Base-by-base conservation (phyloP, 179 eudicot species). In the Sideroxylon spinosum region DNA sequence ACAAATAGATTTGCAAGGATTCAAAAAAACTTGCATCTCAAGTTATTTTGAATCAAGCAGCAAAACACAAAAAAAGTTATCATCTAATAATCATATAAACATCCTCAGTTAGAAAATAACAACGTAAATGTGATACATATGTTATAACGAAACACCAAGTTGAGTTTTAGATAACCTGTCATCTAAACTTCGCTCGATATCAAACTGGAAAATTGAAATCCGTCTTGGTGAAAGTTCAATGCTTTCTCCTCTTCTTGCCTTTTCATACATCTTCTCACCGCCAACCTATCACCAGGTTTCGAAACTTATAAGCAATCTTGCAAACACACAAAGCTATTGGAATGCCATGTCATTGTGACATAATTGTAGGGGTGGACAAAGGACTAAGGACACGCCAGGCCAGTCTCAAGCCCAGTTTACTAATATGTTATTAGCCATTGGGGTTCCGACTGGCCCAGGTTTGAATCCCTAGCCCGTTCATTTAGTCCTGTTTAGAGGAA, bases 221-320 rank as follows among this genome's bases (percentile, higher is more conserved):
- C 94, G 85, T 76, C 99, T 87, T 26, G 99, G 98, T 73, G 99
- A 86, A 78, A 95, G 97, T 84, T 95, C 99, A 76, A 93, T 88
- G 84, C 87, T 90, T 91, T 95, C 99, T 86, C 99, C 99, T 83
- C 90, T 89, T 84, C 99, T 91, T 56, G 99, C 99, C 84, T 93
- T 95, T 48, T 95, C 99, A 87, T 95, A 95, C 97, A 95, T 87
- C 86, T 79, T 93, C 86, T 93, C 98, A 70, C 99, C 99, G 4
- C 97, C 96, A 68, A 95, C 96, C 99, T 95, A 81, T 81, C 68
- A 82, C 59, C 79, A 62, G 64, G 17, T 5, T n/a, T 12, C 56
- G 37, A 55, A 63, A 68, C n/a, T 0, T 17, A 19, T 44, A 56
- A 44, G 56, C 49, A 57, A 50, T 63, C 76, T 68, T 28, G 22